phyloP scores from a whole-genome alignment of 208 protist genomes.

The Acanthamoeba sp. region DNA sequence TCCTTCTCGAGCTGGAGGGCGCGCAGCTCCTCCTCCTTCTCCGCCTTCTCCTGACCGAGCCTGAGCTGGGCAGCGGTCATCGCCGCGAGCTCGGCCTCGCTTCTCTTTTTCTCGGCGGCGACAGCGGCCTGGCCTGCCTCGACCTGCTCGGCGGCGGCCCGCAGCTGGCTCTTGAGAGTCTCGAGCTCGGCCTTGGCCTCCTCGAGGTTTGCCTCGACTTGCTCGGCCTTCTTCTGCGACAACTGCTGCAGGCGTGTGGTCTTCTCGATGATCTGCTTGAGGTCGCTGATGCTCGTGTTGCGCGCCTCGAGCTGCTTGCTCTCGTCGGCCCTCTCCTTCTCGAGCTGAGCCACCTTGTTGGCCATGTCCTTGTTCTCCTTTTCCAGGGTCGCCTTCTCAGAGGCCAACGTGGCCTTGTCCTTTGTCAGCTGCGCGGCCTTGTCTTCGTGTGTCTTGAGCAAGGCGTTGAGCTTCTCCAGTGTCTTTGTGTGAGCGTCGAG shows the following conservation, averaged over 20 bases:
- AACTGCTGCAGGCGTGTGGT: neutral
- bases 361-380: conserved; percentile 56
- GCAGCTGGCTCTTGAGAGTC: neutral
- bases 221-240: conserved; percentile 6
- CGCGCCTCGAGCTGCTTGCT: neutral
- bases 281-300: neutral
- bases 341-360: neutral
- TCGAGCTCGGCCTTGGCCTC: conserved; percentile 38
- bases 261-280: conserved; percentile 36
- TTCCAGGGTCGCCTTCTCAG: conserved; percentile 60
- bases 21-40: conserved; percentile 39
- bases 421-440: conserved; percentile 27
- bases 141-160: neutral
- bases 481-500: neutral
- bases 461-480: conserved; percentile 1
- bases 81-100: neutral
- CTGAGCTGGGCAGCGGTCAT: neutral
- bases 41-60: conserved; percentile 40
- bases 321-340: neutral
- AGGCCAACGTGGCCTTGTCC: conserved; percentile 1
- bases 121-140: neutral
- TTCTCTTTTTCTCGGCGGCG: neutral
- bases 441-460: conserved; percentile 54
- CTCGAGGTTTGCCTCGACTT: neutral
- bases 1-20: neutral